Conservation (phyloP, 257 asterid species). For the Salvia rosmarinus region DNA sequence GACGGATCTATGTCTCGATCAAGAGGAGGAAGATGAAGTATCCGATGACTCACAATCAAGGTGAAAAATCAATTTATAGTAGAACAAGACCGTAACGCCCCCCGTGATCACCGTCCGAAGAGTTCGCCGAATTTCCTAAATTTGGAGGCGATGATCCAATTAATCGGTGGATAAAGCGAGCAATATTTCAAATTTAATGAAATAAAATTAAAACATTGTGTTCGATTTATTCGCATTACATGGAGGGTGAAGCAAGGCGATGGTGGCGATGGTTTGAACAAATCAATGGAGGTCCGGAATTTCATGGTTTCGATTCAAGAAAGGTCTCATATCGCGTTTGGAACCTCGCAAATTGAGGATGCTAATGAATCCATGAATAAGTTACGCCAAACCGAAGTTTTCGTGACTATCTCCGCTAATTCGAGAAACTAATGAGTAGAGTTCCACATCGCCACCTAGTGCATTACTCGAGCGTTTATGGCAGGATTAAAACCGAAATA, state of each 20-base stretch:
- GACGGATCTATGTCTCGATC: too few relatives aligned
- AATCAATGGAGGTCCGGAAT: neutral
- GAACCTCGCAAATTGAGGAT: neutral
- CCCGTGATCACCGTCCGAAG: neutral
- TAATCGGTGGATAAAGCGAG: neutral
- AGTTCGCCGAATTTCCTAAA: neutral
- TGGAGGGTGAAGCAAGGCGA: neutral
- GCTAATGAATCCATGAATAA: neutral
- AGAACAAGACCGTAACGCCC: too few relatives aligned
- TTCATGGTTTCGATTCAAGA: neutral
- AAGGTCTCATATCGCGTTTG: neutral
- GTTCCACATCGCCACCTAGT: neutral
- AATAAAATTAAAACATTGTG: neutral
- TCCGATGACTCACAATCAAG: too few relatives aligned
- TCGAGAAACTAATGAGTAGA: neutral
- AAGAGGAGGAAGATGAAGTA: too few relatives aligned
- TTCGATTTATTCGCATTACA: neutral
- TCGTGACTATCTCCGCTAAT: neutral
- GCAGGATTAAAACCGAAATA: neutral
- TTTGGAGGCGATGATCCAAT: neutral
- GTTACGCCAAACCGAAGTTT: neutral
- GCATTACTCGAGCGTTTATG: neutral
- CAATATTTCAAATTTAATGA: neutral
- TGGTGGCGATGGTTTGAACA: neutral
- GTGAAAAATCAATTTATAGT: too few relatives aligned